Evolutionary conservation across 352 stramenopile species (phyloP), one percentile per base, ranked within the genome.

Genomic region (Phytophthora cryptogea): DNA sequence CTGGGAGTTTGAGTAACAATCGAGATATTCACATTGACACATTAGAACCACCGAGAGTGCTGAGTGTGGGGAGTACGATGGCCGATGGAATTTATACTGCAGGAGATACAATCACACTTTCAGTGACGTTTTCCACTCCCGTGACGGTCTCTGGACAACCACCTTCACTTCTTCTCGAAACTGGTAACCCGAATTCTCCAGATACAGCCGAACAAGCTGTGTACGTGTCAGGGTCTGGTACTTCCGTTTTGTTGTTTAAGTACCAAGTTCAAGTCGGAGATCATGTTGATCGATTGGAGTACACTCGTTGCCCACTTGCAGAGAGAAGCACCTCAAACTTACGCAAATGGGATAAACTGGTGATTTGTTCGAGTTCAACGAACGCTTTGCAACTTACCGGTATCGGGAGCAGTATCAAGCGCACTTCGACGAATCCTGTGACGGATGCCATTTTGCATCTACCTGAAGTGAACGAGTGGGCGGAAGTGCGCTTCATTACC

Each of bases 11-110:
- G 5, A 90, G 81, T 30, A 83, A 81, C 14, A 80, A 76, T n/a
- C 67, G 74, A 4, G 72, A 89, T 33, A 82, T 94, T 40, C 73
- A 76, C 8, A 75, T 94, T 20, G 80, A 92, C 32, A 87, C 75
- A 0, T 44, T 72, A 0, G 78, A 88, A n/a, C 72, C 75, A 5
- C 83, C 81, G 9, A 66, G 70, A 9, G 70, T 92, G 5, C 37
- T 89, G 2, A 52, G 61, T 3, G 83, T 94, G 3, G 66, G 68
- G 0, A 86, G 68, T 42, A 32, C 59, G 2, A 80, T 72, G 20
- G 36, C 77, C 2, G 70, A 91, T 46, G 78, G 70, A 4, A 61
- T 83, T 10, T 92, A 89, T 59, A 88, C 81, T 8, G 73, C 53
- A 3, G 84, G 84, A 0, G 79, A 93, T 28, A 66, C 47, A 0